Conservation (phyloP, 306 rosid genomes). For the Pyrus pyrifolia region DNA sequence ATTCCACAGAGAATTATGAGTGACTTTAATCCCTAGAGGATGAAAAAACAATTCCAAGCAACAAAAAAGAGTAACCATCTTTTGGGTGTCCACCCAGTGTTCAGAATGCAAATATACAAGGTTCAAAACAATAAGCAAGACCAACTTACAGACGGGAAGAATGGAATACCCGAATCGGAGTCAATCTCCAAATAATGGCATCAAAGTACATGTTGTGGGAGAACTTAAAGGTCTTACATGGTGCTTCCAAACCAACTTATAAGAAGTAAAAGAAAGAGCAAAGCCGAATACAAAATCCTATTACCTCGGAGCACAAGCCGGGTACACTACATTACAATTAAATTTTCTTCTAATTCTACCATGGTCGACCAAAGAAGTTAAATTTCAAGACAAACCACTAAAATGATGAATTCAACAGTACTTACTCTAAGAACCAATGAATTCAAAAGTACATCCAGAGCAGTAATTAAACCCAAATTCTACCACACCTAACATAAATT, state of each 20-base stretch:
- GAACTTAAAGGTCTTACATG: neutral
- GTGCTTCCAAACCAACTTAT: neutral
- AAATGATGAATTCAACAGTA: conserved; percentile 7
- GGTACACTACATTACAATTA: neutral
- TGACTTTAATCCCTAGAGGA: neutral
- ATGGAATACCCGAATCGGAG: neutral
- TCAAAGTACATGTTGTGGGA: neutral
- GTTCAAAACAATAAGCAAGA: neutral
- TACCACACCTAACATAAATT: neutral
- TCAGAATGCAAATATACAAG: neutral
- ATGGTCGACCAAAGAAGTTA: neutral
- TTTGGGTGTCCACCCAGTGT: neutral
- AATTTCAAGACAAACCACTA: conserved; percentile 2
- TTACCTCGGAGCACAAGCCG: neutral
- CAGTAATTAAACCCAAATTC: neutral
- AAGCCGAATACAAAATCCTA: neutral
- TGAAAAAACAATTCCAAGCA: neutral
- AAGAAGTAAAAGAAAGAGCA: neutral
- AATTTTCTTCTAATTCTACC: neutral
- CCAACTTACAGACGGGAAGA: neutral
- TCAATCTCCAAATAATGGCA: neutral
- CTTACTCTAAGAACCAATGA: no score
- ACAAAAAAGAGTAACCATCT: neutral
- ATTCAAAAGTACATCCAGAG: neutral
- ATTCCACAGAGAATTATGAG: neutral